Conservation (phyloP, 371 early-diverging fungal genomes). For the Rhizopus delemar region DNA sequence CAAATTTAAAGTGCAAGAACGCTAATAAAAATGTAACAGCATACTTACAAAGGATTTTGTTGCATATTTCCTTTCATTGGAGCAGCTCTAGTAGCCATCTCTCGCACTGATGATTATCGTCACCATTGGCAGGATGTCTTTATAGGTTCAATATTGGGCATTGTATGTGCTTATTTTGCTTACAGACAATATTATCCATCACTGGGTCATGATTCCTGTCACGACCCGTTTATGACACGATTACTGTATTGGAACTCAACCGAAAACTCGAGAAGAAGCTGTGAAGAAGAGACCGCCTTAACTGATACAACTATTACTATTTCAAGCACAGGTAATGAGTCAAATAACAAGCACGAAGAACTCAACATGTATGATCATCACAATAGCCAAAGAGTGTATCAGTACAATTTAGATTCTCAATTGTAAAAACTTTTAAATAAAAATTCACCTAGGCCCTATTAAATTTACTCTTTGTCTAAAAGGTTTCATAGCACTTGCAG, state of each 20-base stretch:
- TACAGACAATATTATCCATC: constrained; percentile 74
- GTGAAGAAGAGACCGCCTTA: background rate
- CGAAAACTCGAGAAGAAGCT: background rate
- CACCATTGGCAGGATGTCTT: constrained; percentile 87
- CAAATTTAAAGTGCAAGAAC: background rate
- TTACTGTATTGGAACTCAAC: constrained; percentile 1
- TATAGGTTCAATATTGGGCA: constrained; percentile 58
- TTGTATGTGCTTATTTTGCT: constrained; percentile 59
- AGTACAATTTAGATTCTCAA: background rate
- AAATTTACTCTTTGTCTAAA: too few species aligned
- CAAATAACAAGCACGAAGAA: background rate
- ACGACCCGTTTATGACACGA: constrained; percentile 14
- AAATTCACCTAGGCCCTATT: background rate
- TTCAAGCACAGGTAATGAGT: background rate
- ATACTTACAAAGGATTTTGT: constrained; percentile 69
- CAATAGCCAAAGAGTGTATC: background rate
- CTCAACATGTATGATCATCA: background rate
- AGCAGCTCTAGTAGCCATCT: constrained; percentile 69
- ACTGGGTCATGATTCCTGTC: constrained; percentile 1
- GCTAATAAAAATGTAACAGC: constrained; percentile 25
- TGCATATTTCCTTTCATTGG: constrained; percentile 61
- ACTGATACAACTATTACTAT: background rate
- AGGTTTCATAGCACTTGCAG: too few species aligned
- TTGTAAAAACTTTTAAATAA: background rate
- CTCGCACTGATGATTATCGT: constrained; percentile 76